Evolutionary conservation across 139 green algal genomes (phyloP).

Genomic region (Dunaliella primolecta): DNA sequence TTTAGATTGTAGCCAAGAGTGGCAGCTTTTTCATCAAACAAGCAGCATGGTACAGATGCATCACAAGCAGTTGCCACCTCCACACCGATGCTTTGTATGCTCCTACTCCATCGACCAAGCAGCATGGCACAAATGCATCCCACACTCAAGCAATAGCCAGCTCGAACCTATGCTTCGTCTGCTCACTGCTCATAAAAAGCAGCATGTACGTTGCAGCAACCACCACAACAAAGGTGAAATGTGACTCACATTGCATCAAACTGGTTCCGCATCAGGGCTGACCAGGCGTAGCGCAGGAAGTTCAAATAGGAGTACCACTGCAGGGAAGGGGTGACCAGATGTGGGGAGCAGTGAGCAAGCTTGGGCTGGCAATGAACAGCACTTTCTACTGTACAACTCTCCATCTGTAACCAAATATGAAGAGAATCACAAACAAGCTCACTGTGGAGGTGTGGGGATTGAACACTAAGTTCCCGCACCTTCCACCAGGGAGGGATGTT

Average conservation of each 20-base stretch:
- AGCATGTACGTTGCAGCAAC: not conserved
- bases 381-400: not conserved
- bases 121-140: no score
- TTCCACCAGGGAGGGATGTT: constrained; percentile 61
- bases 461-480: not conserved
- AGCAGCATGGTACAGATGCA: no score
- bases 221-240: not conserved
- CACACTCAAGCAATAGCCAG: no score
- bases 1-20: no score
- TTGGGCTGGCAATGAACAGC: not conserved
- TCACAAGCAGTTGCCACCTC: no score
- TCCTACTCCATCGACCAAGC: no score
- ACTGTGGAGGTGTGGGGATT: not conserved
- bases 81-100: no score
- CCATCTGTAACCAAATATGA: not conserved
- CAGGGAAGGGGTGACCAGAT: not conserved
- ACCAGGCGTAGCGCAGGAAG: constrained; percentile 59
- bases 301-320: constrained; percentile 43
- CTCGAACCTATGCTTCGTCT: no score
- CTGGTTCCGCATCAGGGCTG: constrained; percentile 62
- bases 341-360: not conserved
- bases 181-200: no score
- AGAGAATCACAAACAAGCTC: not conserved
- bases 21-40: no score
- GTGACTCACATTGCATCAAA: constrained; percentile 26